phyloP scores from a whole-genome alignment of 768 basidiomycete genomes.

The Amanita exitialis region DNA sequence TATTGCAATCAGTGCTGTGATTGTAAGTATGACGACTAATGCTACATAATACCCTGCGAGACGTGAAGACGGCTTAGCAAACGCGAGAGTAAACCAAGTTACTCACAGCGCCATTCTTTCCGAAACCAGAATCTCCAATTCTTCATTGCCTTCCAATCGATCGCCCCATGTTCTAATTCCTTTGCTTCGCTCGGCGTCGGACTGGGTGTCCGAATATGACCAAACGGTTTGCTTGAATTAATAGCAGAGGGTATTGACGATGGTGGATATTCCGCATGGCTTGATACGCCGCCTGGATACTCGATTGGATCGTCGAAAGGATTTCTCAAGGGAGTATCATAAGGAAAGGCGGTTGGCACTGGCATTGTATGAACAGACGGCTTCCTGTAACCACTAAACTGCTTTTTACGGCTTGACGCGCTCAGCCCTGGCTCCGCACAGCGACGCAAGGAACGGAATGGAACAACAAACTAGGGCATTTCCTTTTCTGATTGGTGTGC shows the following conservation, averaged over 20 bases:
- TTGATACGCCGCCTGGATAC: not conserved
- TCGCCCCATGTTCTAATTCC: constrained; percentile 29
- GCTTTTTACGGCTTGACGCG: no score
- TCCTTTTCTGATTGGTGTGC: no score
- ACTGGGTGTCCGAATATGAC: constrained; percentile 38
- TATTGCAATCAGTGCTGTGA: constrained; percentile 44
- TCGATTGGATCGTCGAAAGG: constrained; percentile 3
- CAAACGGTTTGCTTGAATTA: not conserved
- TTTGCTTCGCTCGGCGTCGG: constrained; percentile 53
- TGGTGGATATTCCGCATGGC: not conserved
- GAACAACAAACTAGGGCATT: no score
- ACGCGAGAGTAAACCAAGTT: not conserved
- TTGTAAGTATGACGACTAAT: constrained; percentile 32
- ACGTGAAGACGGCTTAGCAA: not conserved
- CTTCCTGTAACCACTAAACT: no score
- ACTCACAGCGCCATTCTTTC: constrained; percentile 47
- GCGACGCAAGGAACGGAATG: no score
- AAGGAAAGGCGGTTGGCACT: not conserved
- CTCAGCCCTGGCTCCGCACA: no score
- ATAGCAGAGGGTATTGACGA: not conserved
- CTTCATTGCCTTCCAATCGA: constrained; percentile 34
- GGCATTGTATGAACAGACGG: not conserved
- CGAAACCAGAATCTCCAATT: constrained; percentile 44
- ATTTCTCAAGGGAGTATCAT: not conserved
- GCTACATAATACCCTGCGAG: constrained; percentile 40